A percentile compares a stretch with the other conserved stretches of the same genome.
Conservation (phyloP, 1,139 yeast genomes). For the Saccharomyces hybrid region DNA sequence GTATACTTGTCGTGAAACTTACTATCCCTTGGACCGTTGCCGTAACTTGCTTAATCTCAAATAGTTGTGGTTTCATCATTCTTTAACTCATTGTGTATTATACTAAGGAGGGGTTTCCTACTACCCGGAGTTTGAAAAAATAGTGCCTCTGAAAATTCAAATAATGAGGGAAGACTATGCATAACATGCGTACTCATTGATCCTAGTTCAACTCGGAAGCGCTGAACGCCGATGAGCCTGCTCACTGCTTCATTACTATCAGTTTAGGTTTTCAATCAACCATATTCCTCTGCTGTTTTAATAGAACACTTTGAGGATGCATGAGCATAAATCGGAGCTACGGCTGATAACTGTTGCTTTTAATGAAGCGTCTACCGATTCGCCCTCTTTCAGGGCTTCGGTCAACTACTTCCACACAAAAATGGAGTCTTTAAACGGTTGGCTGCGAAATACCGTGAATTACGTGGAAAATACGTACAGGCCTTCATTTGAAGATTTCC, state of each 20-base stretch:
- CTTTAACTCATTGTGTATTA: neutral
- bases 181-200: neutral
- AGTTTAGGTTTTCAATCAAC: neutral
- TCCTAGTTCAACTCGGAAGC: neutral
- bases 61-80: neutral
- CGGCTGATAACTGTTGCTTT: conserved; percentile 69
- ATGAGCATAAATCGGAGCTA: conserved; percentile 14
- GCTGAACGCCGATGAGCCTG: neutral
- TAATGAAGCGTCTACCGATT: conserved; percentile 86
- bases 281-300: neutral
- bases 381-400: conserved; percentile 84
- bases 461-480: conserved; percentile 47
- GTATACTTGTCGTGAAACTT: no score
- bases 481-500: conserved; percentile 45
- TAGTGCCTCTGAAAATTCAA: neutral
- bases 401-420: conserved; percentile 59
- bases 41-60: neutral
- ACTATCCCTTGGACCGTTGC: neutral
- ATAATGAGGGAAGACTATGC: neutral
- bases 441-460: conserved; percentile 55
- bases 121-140: neutral
- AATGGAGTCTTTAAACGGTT: conserved; percentile 57
- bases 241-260: neutral
- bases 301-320: neutral
- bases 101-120: neutral